These are phyloP conservation scores for Globisporangium alternatum DNA, from an alignment of 352 stramenopile genomes.

Conservation along the genomic window DNA sequence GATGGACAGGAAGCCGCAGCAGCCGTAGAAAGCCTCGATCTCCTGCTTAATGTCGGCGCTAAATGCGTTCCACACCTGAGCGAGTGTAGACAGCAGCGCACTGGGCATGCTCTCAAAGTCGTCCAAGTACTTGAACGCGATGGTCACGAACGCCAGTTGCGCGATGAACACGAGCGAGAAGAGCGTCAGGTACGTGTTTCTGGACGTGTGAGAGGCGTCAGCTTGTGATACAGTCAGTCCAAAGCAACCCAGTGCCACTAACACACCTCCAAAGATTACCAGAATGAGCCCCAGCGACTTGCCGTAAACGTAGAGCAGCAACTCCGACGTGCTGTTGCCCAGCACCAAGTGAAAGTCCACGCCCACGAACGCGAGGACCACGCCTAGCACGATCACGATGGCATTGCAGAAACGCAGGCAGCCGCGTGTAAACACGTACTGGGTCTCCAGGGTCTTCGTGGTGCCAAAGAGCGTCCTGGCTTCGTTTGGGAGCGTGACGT, in stretches of 20 bases:
- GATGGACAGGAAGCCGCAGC: constrained; percentile 46
- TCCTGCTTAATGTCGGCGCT: constrained; percentile 19
- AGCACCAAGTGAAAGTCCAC: constrained; percentile 52
- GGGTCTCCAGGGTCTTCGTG: constrained; percentile 22
- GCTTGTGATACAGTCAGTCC: constrained; percentile 25
- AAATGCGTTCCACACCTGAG: constrained; percentile 30
- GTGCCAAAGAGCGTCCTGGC: constrained; percentile 45
- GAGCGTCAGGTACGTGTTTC: constrained; percentile 28
- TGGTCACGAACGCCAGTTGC: constrained; percentile 33
- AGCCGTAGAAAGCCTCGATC: constrained; percentile 42
- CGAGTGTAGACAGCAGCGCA: constrained; percentile 22
- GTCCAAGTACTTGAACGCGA: constrained; percentile 38
- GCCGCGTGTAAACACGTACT: constrained; percentile 33
- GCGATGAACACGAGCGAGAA: constrained; percentile 29
- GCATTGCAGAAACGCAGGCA: constrained; percentile 36
- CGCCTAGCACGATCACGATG: constrained; percentile 30
- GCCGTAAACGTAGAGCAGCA: constrained; percentile 50
- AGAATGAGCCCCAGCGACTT: constrained; percentile 32
- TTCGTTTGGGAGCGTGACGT: constrained; percentile 38
- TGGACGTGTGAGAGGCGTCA: constrained; percentile 28
- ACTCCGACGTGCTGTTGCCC: constrained; percentile 46
- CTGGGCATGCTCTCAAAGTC: constrained; percentile 35
- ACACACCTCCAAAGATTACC: constrained; percentile 20
- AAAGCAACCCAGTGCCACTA: constrained; percentile 24
- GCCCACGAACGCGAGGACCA: constrained; percentile 45